A percentile compares a stretch with the other conserved stretches of the same genome.
These are phyloP conservation scores for Kodamaea fungicola DNA, from an alignment of 1,139 yeast genomes.

Conservation along the genomic window DNA sequence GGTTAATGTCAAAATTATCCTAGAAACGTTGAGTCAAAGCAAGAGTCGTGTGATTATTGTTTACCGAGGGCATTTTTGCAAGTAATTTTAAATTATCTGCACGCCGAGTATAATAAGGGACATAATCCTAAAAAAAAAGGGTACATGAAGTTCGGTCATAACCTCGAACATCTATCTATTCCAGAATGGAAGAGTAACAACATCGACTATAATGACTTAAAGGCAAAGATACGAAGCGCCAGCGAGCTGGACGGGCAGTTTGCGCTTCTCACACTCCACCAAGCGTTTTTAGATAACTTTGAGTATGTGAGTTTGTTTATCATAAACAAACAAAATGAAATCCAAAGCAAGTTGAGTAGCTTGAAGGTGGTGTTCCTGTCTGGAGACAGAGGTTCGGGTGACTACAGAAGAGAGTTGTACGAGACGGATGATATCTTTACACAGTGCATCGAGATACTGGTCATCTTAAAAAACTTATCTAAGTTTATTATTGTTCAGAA, in stretches of 20 bases:
- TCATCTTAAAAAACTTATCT: conserved; percentile 64
- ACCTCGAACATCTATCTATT: conserved; percentile 68
- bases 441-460: conserved; percentile 47
- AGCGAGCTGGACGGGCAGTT: conserved; percentile 21
- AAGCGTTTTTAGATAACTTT: conserved; percentile 44
- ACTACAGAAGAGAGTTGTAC: conserved; percentile 21
- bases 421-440: conserved; percentile 24
- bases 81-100: no score
- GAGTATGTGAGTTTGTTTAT: conserved; percentile 59
- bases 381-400: conserved; percentile 1
- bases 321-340: conserved; percentile 63
- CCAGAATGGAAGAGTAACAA: conserved; percentile 88
- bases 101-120: no score
- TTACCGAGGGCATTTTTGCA: no score
- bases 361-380: conserved; percentile 11
- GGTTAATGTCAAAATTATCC: no score
- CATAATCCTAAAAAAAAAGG: no score
- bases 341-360: conserved; percentile 28
- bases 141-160: conserved; percentile 81
- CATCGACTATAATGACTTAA: conserved; percentile 76
- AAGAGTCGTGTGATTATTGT: no score
- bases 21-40: no score
- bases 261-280: conserved; percentile 21
- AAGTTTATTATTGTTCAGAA: conserved; percentile 77
- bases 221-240: conserved; percentile 52